Evolutionary conservation across 257 asterid genomes (phyloP).

Genomic region (Fraxinus anomala): DNA sequence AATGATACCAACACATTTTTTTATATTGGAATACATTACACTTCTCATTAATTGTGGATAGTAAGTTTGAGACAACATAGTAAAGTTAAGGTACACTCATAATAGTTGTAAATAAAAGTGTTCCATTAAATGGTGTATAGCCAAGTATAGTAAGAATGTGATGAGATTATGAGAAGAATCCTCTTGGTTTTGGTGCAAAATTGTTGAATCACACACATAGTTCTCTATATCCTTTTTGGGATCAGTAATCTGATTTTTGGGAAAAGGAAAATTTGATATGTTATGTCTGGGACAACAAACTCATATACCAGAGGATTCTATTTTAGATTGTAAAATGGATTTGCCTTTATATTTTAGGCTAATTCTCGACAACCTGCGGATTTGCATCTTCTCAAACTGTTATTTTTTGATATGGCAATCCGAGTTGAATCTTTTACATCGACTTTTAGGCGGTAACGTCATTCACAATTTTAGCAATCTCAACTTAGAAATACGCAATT

Average conservation of each 20-base stretch:
- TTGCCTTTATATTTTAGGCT: not conserved
- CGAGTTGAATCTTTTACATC: not conserved
- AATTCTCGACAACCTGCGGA: not conserved
- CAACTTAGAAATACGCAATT: too few species aligned
- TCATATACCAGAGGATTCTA: slow-evolving; percentile 21
- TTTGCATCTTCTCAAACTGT: not conserved
- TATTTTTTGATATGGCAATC: not conserved
- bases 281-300: not conserved
- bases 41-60: too few species aligned
- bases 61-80: too few species aligned
- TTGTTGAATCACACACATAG: slow-evolving; percentile 32
- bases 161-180: slow-evolving; percentile 13
- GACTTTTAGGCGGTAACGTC: not conserved
- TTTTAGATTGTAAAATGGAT: not conserved
- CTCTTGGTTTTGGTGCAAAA: slow-evolving; percentile 32
- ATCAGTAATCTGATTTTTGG: slow-evolving; percentile 16
- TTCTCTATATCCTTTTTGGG: not conserved
- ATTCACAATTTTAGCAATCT: not conserved
- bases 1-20: too few species aligned
- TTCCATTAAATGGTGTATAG: too few species aligned
- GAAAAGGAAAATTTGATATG: slow-evolving; percentile 5
- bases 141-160: not conserved
- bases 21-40: too few species aligned
- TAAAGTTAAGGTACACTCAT: too few species aligned
- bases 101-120: too few species aligned